Percentiles rank a stretch among this genome's conserved stretches.
Conservation (phyloP, 306 rosid genomes). For the Lathyrus sativus region DNA sequence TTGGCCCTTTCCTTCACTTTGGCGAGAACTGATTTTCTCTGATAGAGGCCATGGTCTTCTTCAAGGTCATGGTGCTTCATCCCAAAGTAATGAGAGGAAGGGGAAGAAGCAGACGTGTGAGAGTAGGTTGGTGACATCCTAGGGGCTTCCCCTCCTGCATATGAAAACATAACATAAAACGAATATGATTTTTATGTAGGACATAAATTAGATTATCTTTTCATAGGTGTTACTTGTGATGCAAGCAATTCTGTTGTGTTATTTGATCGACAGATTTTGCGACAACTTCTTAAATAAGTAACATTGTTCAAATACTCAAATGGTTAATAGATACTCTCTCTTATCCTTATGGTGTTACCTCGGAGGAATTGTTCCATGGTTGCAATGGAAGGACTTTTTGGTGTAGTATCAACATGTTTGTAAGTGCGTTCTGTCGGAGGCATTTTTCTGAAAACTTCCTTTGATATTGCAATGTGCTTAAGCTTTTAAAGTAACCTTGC, state of each 20-base stretch:
- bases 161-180: neutral
- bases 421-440: slow-evolving; percentile 53
- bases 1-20: slow-evolving; percentile 83
- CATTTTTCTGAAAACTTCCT: slow-evolving; percentile 44
- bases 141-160: slow-evolving; percentile 50
- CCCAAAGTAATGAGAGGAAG: slow-evolving; percentile 41
- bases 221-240: neutral
- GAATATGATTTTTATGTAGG: too few relatives aligned
- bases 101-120: slow-evolving; percentile 29
- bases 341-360: slow-evolving; percentile 47
- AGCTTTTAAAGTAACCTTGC: slow-evolving; percentile 17
- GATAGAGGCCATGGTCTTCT: slow-evolving; percentile 62
- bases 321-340: neutral
- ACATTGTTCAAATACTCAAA: neutral
- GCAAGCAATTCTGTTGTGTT: neutral
- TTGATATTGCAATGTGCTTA: slow-evolving; percentile 13
- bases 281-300: neutral
- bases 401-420: slow-evolving; percentile 39
- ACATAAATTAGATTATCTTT: neutral
- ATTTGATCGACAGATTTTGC: neutral
- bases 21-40: slow-evolving; percentile 78
- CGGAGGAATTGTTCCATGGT: slow-evolving; percentile 60
- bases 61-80: slow-evolving; percentile 48
- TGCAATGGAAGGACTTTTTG: slow-evolving; percentile 35
- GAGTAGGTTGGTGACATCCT: slow-evolving; percentile 50